Evolutionary conservation across 371 early-diverging fungal species (phyloP), one percentile per base, ranked within the genome.

Genomic region (Mortierella sp.): DNA sequence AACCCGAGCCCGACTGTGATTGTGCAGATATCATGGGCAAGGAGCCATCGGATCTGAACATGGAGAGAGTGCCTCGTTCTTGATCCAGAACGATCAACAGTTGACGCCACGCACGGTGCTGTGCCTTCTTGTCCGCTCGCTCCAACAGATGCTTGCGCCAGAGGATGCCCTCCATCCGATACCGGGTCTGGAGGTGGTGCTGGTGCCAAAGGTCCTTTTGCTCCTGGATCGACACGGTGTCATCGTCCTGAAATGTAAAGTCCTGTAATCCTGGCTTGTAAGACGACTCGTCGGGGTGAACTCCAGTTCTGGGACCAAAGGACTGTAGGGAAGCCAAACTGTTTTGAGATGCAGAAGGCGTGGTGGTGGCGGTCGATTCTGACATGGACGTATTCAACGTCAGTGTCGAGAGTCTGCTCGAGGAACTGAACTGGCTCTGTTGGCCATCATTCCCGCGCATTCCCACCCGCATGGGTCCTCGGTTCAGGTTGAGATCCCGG

Each of bases 71-170:
- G 4, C 95, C 96, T 41, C 93, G 91, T 11, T 80, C 80, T 6
- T 41, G 40, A 41, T 91, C 92, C 4, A 93, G 89, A 0, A 95
- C 89, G 26, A 95, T 88, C 26, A 93, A 88, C 76, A 95, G 92
- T 39, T 95, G 91, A 71, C 91, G 93, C 98, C 98, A 98, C n/a
- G 91, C 90, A 19, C 97, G 93, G 79, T 94, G 89, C 53, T 91
- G 91, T 10, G 97, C 95, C 83, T 95, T 95, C 70, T 92, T 92
- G 68, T 91, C 95, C 8, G 89, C 90, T 13, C 91, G 87, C 69
- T 95, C 96, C 74, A 92, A 87, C 47, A 96, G 78, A 80, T 96
- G 96, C 80, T 98, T 98, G 43, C 97, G 91, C 84, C 95, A 92
- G 34, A 98, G 90, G 2, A 95, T 88, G 1, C 97, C 94, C 80